Evolutionary conservation across 2,329 filamentous ascomycete genomes (phyloP).

Genomic region (Aspergillus eucalypticola): DNA sequence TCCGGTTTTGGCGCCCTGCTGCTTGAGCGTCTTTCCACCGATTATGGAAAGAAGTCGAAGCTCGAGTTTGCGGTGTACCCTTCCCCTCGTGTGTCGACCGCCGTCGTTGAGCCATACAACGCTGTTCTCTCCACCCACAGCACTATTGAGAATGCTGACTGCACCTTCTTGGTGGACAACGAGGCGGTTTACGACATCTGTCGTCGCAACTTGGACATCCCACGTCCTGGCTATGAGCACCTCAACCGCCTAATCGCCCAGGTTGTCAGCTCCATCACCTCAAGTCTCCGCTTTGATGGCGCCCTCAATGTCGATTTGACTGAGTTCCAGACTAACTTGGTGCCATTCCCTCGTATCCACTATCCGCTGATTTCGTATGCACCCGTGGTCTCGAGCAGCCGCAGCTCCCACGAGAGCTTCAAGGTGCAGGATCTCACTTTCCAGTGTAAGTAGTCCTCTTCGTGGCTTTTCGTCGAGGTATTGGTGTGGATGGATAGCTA

Average conservation of each 20-base stretch:
- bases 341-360: constrained; percentile 68
- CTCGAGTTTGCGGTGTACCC: constrained; percentile 68
- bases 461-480: background rate
- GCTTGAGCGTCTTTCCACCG: constrained; percentile 63
- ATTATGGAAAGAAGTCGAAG: constrained; percentile 69
- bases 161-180: constrained; percentile 69
- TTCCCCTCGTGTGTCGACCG: constrained; percentile 63
- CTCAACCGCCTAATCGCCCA: constrained; percentile 67
- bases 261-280: constrained; percentile 67
- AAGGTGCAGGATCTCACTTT: constrained; percentile 74
- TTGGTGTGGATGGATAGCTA: constrained; percentile 1
- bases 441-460: constrained; percentile 52
- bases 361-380: constrained; percentile 67
- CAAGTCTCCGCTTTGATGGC: constrained; percentile 65
- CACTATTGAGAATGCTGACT: constrained; percentile 69
- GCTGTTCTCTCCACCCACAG: constrained; percentile 58
- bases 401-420: constrained; percentile 84
- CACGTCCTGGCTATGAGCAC: constrained; percentile 64
- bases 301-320: constrained; percentile 68
- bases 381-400: constrained; percentile 65
- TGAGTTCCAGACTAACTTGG: constrained; percentile 70
- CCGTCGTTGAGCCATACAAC: constrained; percentile 70
- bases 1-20: constrained; percentile 67
- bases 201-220: constrained; percentile 64
- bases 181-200: constrained; percentile 70